Evolutionary conservation across 176 grass and related monocot species (phyloP), one percentile per base, ranked within the genome.

Genomic region (Musa schizocarpa): DNA sequence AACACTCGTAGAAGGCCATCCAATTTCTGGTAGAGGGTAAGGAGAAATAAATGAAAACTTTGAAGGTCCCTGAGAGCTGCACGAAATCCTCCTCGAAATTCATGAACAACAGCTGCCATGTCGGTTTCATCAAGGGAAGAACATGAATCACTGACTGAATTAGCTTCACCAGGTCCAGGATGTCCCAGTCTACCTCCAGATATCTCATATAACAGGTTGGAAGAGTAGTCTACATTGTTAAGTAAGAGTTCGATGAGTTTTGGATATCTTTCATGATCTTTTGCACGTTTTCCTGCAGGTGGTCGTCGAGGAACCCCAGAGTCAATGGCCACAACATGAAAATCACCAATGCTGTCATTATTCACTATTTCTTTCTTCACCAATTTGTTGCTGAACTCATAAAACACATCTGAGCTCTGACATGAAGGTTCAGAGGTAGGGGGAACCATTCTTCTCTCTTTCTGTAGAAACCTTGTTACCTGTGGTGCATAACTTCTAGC

Each of bases 71-170:
- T 92, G 66, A 92, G 79, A 77, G 89, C 89, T 20, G 92, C 84
- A 69, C 92, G 89, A 78, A 96, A 96, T 80, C 86, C 87, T 16
- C 85, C 86, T 84, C 92, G 87, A 76, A 96, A 96, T 76, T 96
- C 92, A 21, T 96, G 82, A 76, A 96, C 78, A 29, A 51, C 78
- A 16, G 55, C 77, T 72, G 87, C 66, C 68, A 82, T 89, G 53
- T 89, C 80, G 76, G 79, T 81, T 59, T 86, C 82, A 84, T 74
- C 78, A 78, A 92, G 74, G 62, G 81, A 80, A 68, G 65, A 81
- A 81, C 72, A 82, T 59, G 77, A 72, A 80, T 85, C 82, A 17
- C 17, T 58, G 51, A 67, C 77, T 73, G 77, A 52, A 65, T 67
- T 66, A 24, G 69, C 19, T 50, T 91, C 86, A 63, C 79, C 82